Conservation (phyloP, 805 yeast species). For the Saturnispora dispora region DNA sequence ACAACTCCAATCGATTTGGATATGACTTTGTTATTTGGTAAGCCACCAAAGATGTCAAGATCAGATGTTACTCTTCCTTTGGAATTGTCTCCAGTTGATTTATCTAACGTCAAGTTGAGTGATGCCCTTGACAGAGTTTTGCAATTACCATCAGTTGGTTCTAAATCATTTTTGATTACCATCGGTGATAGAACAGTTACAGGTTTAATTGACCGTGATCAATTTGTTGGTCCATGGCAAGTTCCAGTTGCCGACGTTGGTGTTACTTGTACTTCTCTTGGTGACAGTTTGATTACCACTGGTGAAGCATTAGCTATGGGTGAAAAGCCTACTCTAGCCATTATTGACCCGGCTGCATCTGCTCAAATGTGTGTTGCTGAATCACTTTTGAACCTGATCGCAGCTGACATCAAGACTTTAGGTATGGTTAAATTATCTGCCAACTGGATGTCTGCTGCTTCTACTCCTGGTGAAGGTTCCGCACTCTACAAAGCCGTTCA, state of each 20-base stretch:
- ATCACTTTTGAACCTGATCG: constrained; percentile 76
- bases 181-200: constrained; percentile 98
- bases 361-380: constrained; percentile 96
- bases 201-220: constrained; percentile 94
- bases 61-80: constrained; percentile 55
- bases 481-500: constrained; percentile 94
- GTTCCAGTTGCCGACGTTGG: constrained; percentile 98
- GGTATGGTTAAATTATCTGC: constrained; percentile 82
- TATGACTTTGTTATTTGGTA: constrained; percentile 91
- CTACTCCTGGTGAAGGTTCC: constrained; percentile 91
- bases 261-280: constrained; percentile 85
- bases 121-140: constrained; percentile 79
- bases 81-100: constrained; percentile 32
- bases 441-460: constrained; percentile 98
- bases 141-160: constrained; percentile 87
- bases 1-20: constrained; percentile 90
- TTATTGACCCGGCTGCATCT: constrained; percentile 80
- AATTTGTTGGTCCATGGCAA: constrained; percentile 99
- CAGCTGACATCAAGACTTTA: constrained; percentile 76
- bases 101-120: constrained; percentile 31
- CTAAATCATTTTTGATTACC: constrained; percentile 90
- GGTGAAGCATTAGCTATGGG: constrained; percentile 99
- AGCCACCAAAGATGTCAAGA: constrained; percentile 93
- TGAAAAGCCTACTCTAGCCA: constrained; percentile 85
- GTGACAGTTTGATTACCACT: constrained; percentile 57